Base-by-base conservation (phyloP, 306 rosid species). In the Trichosanthes cucumerina region DNA sequence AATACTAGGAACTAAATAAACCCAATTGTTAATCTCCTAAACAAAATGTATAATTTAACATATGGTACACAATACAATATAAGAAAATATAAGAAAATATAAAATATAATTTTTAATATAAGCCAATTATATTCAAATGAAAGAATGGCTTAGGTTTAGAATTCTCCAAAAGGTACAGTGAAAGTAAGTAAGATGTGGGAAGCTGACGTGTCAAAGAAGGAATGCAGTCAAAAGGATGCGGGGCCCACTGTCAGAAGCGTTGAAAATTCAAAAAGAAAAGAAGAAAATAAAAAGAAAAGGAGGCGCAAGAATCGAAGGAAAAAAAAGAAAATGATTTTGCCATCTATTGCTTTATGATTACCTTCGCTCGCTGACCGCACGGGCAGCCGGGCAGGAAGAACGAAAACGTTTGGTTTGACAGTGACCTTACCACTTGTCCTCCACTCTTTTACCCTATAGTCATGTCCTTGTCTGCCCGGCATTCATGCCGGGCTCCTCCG, bases 321-420 rank as follows among this genome's bases (percentile, higher is more conserved):
- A 31, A 75, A 70, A 23, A 62, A n/a, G n/a, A 18, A 87, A 89
- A 89, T 91, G 41, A 91, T 91, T 80, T 83, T 8, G 90, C 82
- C 83, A 86, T 91, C 78, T 7, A 87, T 86, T 89, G 90, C 88
- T 89, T 85, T 83, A 89, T 89, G 91, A 89, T 91, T 91, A 66
- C 74, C 31, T 9, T 39, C 0, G 18, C 75, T 56, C 85, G 76
- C 79, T 87, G 86, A 87, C 85, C 85, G 85, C 86, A 79, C 85
- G 73, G 84, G 86, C 78, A 80, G 78, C 13, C 74, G 90, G 90
- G 90, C 85, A 85, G 79, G 54, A 69, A 19, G 76, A 76, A 64
- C 68, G 82, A 84, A 83, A 75, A 11, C 34, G 21, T 41, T 21
- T 50, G 72, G 26, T 16, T 14, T 69, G 91, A 87, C 78, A 6